phyloP scores from a whole-genome alignment of 2,329 filamentous ascomycete genomes.

The Trichophaea hybrida region DNA sequence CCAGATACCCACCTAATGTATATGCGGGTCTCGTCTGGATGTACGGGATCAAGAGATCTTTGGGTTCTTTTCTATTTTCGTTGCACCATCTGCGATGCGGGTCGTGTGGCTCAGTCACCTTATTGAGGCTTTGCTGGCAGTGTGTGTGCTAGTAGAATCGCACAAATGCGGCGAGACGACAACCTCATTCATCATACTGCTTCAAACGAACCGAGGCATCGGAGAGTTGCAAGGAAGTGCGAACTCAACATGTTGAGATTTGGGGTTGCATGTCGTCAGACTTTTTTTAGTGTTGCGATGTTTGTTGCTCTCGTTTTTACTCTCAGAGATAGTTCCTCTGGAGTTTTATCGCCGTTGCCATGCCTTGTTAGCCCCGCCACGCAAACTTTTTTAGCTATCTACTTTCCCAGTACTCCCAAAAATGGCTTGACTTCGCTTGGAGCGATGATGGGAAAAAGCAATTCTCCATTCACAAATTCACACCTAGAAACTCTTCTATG shows the following conservation, averaged over 20 bases:
- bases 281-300: too few species aligned
- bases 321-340: too few species aligned
- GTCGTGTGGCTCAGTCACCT: neutral
- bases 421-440: neutral
- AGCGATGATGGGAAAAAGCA: neutral
- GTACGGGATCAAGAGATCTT: neutral
- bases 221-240: too few species aligned
- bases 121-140: neutral
- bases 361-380: conserved; percentile 1
- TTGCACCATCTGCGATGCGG: neutral
- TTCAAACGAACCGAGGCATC: too few species aligned
- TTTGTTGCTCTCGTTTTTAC: too few species aligned
- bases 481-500: neutral
- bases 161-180: neutral
- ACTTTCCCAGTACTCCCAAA: neutral
- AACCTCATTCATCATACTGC: neutral
- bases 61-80: neutral
- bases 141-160: neutral
- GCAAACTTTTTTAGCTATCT: too few species aligned
- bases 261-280: too few species aligned
- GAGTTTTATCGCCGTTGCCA: too few species aligned
- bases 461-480: neutral
- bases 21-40: neutral
- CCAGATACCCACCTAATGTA: too few species aligned
- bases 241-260: too few species aligned